phyloP scores from a whole-genome alignment of 352 stramenopile species.

The Globisporangium barbulae region DNA sequence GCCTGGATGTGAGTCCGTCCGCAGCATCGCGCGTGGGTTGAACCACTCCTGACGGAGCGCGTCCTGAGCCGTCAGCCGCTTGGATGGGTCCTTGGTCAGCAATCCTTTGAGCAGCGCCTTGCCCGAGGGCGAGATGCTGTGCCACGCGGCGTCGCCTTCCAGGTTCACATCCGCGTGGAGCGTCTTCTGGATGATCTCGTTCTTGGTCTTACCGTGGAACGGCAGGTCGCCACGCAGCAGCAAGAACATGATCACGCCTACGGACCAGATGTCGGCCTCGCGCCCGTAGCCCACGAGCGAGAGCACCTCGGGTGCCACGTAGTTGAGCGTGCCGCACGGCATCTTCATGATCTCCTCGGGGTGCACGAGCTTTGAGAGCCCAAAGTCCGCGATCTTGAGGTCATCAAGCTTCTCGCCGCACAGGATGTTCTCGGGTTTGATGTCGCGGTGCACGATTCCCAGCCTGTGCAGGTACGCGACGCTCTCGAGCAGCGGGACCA shows the following conservation, averaged over 20 bases:
- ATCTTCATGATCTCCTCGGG: conserved; percentile 93
- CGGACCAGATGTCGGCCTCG: conserved; percentile 91
- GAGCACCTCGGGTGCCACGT: conserved; percentile 93
- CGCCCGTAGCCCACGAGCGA: conserved; percentile 85
- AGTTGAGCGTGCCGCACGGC: conserved; percentile 91
- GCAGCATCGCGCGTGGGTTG: conserved; percentile 8
- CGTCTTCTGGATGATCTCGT: conserved; percentile 92
- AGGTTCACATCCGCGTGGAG: conserved; percentile 84
- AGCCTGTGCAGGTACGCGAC: conserved; percentile 90
- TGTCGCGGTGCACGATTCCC: conserved; percentile 88
- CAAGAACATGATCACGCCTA: conserved; percentile 93
- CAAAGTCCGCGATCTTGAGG: conserved; percentile 92
- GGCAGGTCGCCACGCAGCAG: conserved; percentile 86
- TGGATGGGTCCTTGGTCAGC: conserved; percentile 81
- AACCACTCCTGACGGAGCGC: conserved; percentile 88
- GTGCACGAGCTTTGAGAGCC: conserved; percentile 90
- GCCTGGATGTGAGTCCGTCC: conserved; percentile 15
- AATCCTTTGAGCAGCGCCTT: conserved; percentile 75
- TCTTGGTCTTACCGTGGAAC: conserved; percentile 90
- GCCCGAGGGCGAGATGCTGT: conserved; percentile 46
- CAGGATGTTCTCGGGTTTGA: conserved; percentile 90
- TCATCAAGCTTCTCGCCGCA: conserved; percentile 85
- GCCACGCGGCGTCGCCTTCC: conserved; percentile 55
- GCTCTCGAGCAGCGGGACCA: conserved; percentile 86
- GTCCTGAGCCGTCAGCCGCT: conserved; percentile 75